Percentiles rank a stretch among this genome's conserved stretches.
Evolutionary conservation across 192 early-diverging fungal species (phyloP).

Genomic region (Coemansia sp.): DNA sequence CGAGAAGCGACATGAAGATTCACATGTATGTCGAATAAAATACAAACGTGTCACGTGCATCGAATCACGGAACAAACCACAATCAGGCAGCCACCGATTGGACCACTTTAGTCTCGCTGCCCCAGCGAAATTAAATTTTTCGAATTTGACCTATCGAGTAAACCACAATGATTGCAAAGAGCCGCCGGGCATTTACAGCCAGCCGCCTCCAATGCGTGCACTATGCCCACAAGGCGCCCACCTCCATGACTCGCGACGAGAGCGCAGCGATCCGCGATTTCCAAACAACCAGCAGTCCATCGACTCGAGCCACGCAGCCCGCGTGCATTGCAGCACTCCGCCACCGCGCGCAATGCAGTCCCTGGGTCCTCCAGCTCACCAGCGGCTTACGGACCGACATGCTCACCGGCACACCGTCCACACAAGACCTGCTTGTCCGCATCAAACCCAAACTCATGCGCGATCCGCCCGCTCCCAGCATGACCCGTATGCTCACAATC

Average conservation of each 20-base stretch:
- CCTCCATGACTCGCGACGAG: background rate
- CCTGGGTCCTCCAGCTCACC: conserved; percentile 25
- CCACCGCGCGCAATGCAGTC: conserved; percentile 32
- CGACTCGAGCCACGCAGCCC: background rate
- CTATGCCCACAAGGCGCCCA: background rate
- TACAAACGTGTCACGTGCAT: too few relatives aligned
- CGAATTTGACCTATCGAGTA: too few relatives aligned
- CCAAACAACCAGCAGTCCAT: conserved; percentile 2
- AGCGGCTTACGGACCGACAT: conserved; percentile 25
- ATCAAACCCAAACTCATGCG: conserved; percentile 12
- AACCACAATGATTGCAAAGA: too few relatives aligned
- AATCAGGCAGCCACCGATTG: too few relatives aligned
- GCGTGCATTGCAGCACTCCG: background rate
- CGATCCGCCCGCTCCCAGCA: background rate
- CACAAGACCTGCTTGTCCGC: conserved; percentile 18
- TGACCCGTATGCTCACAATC: background rate
- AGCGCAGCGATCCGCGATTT: background rate
- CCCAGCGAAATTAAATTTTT: too few relatives aligned
- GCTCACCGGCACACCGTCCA: conserved; percentile 14
- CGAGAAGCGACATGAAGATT: too few relatives aligned
- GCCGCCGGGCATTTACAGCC: background rate
- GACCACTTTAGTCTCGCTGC: too few relatives aligned
- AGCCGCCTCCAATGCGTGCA: background rate
- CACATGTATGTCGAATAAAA: too few relatives aligned
- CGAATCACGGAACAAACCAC: too few relatives aligned